Evolutionary conservation across 805 yeast genomes (phyloP), one percentile per base, ranked within the genome.

Genomic region (Monosporozyma solicola): DNA sequence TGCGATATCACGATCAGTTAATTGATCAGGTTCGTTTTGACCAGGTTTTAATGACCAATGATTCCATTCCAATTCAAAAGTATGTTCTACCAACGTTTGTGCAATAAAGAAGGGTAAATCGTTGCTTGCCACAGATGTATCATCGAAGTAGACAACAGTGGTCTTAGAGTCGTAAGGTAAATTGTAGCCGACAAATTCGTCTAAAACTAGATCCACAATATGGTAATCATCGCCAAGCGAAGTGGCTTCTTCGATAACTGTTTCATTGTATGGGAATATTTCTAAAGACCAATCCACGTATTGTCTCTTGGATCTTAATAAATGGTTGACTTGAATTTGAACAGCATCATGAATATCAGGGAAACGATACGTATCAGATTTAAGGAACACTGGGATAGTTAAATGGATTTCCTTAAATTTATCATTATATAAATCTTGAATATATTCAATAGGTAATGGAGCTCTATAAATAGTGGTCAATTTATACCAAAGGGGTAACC

Each of bases 331-430:
- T 58, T 80, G 79, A 11, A 73, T 60, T 54, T 78, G 77, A 1
- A 77, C 62, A 0, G 85, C 89, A 45, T 73, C 73, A 1, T 76
- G 78, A 20, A 89, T 61, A 64, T 89, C 96, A 0, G 92, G 91
- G 58, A 83, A 82, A 16, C 69, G 66, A 57, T 81, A 74, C 1
- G 78, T 79, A 10, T 74, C 74, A 1, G 63, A 62, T n/a, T 67
- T 65, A 24, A 74, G 58, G 48, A 68, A 73, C 3, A 79, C 70
- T 0, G 80, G 80, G 5, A 79, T 70, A 2, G 60, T 67, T 44
- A 80, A 51, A 25, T 66, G 65, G 2, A 80, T 55, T 59, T 79
- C 83, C 24, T 66, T 58, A 46, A 74, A 66, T 11, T 74, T 76
- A 49, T 73, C 60, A 8, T 67, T 66, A n/a, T 66, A 66, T 24